Base-by-base conservation (phyloP, 306 rosid genomes). In the Lathyrus aphaca region DNA sequence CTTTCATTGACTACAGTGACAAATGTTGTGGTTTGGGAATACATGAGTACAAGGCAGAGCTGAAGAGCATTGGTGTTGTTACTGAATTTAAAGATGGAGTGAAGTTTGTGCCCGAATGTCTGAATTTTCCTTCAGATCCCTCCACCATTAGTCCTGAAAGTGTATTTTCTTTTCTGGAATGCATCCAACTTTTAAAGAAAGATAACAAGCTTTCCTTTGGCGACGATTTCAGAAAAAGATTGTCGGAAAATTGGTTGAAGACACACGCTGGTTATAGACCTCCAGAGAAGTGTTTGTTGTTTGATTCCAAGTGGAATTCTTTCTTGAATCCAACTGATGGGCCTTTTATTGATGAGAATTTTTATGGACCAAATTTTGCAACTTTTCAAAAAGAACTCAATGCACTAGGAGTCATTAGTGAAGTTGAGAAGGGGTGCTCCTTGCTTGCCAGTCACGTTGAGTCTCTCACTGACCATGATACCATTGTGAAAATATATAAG, bases 231-330 rank as follows among this genome's bases (percentile, higher is more conserved):
- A 16, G 5, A 6, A 21, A 64, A 43, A 82, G 62, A 61, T 66
- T 91, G 62, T 86, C 89, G 9, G 19, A 3, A 46, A 19, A 68
- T 19, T 91, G 97, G 96, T 66, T 91, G 73, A 88, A 81, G 89
- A 87, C 97, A 1, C 53, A 72, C 71, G 72, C 45, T 57, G 96
- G 87, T 51, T 85, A 85, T 66, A 59, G 54, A 64, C 16, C 86
- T 62, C 96, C 97, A 3, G 29, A 62, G 15, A 45, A 82, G 73
- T 80, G 90, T 66, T 75, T 83, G 68, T 64, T 89, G 71, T 89
- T 83, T 66, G 74, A 68, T 79, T 69, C 81, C 11, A 53, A 53
- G 65, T 85, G 88, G 89, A 69, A 18, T n/a, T 16, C 2, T 15
- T 25, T 68, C 64, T 51, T 90, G 74, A 65, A 73, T 76, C 77